Evolutionary conservation across 225 moss, liverwort and hornwort species (phyloP).

Genomic region (Lunularia cruciata): DNA sequence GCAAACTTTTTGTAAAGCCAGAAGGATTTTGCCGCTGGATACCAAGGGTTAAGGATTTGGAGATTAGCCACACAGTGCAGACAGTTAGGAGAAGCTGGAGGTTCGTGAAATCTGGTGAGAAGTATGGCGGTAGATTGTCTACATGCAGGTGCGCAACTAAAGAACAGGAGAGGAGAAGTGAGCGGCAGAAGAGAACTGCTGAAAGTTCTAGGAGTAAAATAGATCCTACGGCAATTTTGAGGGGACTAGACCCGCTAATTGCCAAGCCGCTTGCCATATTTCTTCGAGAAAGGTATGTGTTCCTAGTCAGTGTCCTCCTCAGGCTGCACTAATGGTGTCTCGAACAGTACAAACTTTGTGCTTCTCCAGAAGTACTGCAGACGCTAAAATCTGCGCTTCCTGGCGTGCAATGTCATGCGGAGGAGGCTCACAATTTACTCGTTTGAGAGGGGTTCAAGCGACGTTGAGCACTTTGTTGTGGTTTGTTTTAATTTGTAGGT

Average conservation of each 20-base stretch:
- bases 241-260: slow-evolving; percentile 36
- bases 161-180: slow-evolving; percentile 12
- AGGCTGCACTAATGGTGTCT: too few species aligned
- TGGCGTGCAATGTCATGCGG: too few species aligned
- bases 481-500: slow-evolving; percentile 29
- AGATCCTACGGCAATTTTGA: slow-evolving; percentile 42
- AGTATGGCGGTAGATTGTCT: not conserved
- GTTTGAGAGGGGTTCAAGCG: not conserved
- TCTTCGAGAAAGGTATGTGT: slow-evolving; percentile 41
- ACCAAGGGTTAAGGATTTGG: not conserved
- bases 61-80: not conserved
- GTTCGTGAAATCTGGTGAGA: not conserved
- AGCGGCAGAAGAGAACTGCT: slow-evolving; percentile 12
- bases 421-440: not conserved
- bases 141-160: slow-evolving; percentile 17
- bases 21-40: not conserved
- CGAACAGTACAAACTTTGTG: too few species aligned
- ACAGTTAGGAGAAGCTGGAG: not conserved
- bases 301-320: too few species aligned
- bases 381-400: not conserved
- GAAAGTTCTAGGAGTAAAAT: slow-evolving; percentile 30
- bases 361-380: not conserved
- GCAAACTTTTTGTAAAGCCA: not conserved
- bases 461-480: not conserved
- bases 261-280: slow-evolving; percentile 47